Evolutionary conservation across 306 rosid genomes (phyloP).

Genomic region (Hippophae tibetana): DNA sequence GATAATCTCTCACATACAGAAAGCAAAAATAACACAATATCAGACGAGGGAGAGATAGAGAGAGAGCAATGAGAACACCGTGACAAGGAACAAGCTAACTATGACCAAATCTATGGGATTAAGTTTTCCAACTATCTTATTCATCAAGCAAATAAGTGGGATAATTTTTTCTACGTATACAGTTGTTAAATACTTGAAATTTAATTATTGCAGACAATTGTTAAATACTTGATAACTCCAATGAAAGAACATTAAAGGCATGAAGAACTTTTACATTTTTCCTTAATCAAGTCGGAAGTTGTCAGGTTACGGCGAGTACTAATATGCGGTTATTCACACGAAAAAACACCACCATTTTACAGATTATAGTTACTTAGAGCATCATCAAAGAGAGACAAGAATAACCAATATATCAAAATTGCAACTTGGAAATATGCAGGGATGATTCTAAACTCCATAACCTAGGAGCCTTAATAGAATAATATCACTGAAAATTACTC

Average conservation of each 20-base stretch:
- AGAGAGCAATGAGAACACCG: background rate
- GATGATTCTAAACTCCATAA: background rate
- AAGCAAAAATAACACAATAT: background rate
- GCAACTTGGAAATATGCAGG: background rate
- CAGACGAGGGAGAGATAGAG: background rate
- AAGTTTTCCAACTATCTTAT: background rate
- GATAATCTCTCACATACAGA: background rate
- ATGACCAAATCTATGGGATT: background rate
- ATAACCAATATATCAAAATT: too few relatives aligned
- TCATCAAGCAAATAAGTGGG: background rate
- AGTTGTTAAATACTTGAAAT: background rate
- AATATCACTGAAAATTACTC: conserved; percentile 32
- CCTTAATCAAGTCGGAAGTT: too few relatives aligned
- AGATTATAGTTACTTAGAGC: background rate
- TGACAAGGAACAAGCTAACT: background rate
- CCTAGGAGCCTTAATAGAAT: conserved; percentile 4
- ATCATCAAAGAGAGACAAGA: background rate
- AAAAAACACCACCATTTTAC: too few relatives aligned
- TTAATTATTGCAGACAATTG: background rate
- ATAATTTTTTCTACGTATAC: background rate
- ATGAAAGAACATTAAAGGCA: conserved; percentile 6
- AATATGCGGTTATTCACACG: too few relatives aligned
- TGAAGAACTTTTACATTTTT: too few relatives aligned
- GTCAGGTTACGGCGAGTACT: too few relatives aligned
- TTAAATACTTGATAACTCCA: background rate